A percentile compares a stretch with the other conserved stretches of the same genome.
phyloP scores from a whole-genome alignment of 2,329 filamentous ascomycete genomes.

The Penicillium occitanis region DNA sequence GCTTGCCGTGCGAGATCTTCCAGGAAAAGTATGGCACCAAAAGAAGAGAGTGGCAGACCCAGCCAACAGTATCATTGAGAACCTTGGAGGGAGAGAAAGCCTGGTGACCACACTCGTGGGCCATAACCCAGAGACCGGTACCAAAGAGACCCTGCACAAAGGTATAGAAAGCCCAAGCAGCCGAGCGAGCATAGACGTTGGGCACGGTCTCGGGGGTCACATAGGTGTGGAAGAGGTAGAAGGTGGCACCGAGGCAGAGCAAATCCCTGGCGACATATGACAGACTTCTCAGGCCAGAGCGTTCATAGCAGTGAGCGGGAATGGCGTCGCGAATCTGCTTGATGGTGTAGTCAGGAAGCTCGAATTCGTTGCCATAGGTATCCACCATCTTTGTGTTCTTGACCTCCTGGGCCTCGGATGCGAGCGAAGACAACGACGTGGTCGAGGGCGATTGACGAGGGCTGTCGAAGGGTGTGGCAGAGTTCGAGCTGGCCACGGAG shows the following conservation, averaged over 20 bases:
- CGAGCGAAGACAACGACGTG: slow-evolving; percentile 88
- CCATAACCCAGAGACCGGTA: slow-evolving; percentile 93
- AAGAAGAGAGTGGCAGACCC: slow-evolving; percentile 82
- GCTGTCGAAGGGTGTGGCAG: slow-evolving; percentile 59
- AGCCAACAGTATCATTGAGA: slow-evolving; percentile 89
- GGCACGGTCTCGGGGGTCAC: slow-evolving; percentile 82
- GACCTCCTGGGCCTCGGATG: slow-evolving; percentile 59
- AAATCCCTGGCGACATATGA: slow-evolving; percentile 83
- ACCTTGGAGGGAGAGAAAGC: slow-evolving; percentile 91
- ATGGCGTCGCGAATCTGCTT: slow-evolving; percentile 97
- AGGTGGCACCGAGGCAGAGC: slow-evolving; percentile 68
- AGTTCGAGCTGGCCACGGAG: slow-evolving; percentile 55
- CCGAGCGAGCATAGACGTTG: slow-evolving; percentile 64
- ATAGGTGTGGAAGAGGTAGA: slow-evolving; percentile 85
- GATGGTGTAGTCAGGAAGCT: slow-evolving; percentile 93
- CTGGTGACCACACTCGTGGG: slow-evolving; percentile 97
- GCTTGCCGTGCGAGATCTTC: slow-evolving; percentile 99
- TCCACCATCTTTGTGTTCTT: slow-evolving; percentile 65
- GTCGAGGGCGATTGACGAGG: slow-evolving; percentile 70
- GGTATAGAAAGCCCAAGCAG: slow-evolving; percentile 67
- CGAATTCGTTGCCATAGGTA: slow-evolving; percentile 92
- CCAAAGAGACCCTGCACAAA: slow-evolving; percentile 87
- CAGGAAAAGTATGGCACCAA: slow-evolving; percentile 98
- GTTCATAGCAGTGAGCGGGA: slow-evolving; percentile 93
- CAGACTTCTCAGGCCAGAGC: slow-evolving; percentile 73